Percentiles rank a stretch among this genome's conserved stretches.
These are phyloP conservation scores for Aegilops speltoides DNA, from an alignment of 176 grass and related monocot species.

Conservation along the genomic window DNA sequence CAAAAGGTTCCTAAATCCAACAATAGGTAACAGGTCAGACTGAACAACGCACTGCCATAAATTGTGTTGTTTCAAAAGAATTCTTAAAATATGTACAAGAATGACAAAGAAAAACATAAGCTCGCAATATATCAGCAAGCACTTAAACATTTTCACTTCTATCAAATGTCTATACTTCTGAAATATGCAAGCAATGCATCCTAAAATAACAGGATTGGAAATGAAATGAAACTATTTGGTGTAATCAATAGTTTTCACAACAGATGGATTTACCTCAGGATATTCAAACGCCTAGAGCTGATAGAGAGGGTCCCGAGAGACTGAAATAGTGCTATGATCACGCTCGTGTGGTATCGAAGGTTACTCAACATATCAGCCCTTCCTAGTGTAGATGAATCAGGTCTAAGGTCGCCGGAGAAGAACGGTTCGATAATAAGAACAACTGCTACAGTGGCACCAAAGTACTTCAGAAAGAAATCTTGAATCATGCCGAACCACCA, in stretches of 20 bases:
- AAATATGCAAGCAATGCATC: neutral
- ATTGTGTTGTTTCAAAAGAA: slow-evolving; percentile 2
- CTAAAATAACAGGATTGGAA: neutral
- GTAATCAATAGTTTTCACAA: slow-evolving; percentile 2
- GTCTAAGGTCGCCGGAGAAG: slow-evolving; percentile 89
- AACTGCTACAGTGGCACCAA: slow-evolving; percentile 94
- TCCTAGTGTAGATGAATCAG: slow-evolving; percentile 92
- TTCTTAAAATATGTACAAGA: neutral
- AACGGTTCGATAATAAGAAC: slow-evolving; percentile 98
- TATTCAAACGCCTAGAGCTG: slow-evolving; percentile 92
- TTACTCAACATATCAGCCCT: slow-evolving; percentile 99
- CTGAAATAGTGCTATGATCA: slow-evolving; percentile 97
- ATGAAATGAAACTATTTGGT: neutral
- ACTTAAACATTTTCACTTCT: slow-evolving; percentile 1
- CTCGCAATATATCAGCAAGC: neutral
- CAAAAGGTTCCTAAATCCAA: slow-evolving; percentile 9
- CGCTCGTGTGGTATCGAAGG: slow-evolving; percentile 94
- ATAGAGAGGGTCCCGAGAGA: slow-evolving; percentile 91
- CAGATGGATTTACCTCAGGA: slow-evolving; percentile 63
- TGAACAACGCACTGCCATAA: slow-evolving; percentile 13
- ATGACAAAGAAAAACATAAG: neutral
- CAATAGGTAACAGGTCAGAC: neutral
- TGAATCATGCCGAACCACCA: slow-evolving; percentile 99
- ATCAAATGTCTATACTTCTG: neutral
- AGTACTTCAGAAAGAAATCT: slow-evolving; percentile 98